These are phyloP conservation scores for Capsicum rhomboideum DNA, from an alignment of 257 asterid species.

Conservation along the genomic window DNA sequence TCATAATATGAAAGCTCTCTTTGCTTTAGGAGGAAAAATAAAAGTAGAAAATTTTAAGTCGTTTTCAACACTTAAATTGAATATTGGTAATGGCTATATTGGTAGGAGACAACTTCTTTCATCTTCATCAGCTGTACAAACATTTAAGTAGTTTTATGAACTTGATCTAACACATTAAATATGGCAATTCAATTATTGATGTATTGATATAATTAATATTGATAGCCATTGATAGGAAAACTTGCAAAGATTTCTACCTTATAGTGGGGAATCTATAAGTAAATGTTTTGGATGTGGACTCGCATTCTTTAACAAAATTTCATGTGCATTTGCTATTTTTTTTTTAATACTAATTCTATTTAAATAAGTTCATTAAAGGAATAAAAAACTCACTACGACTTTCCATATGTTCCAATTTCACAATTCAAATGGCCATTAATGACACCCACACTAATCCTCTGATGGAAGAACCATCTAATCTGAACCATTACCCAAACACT, in stretches of 20 bases:
- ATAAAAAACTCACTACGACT: no score
- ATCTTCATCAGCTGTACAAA: neutral
- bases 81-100: neutral
- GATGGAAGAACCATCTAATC: no score
- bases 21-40: no score
- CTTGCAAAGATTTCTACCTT: neutral
- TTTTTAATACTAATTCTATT: no score
- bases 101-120: neutral
- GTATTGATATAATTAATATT: neutral
- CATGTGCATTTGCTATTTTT: neutral
- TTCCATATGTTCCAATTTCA: no score
- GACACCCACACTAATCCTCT: no score
- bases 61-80: neutral
- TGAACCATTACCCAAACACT: no score
- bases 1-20: neutral
- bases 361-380: no score
- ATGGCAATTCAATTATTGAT: neutral
- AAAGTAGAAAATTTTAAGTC: neutral
- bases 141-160: neutral
- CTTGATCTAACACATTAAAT: neutral
- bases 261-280: neutral
- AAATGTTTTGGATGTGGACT: neutral
- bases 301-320: neutral
- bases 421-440: no score
- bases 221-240: neutral